Percentiles rank a stretch among this genome's conserved stretches.
These are phyloP conservation scores for Xylaria digitata DNA, from an alignment of 2,329 filamentous ascomycete genomes.

Conservation along the genomic window DNA sequence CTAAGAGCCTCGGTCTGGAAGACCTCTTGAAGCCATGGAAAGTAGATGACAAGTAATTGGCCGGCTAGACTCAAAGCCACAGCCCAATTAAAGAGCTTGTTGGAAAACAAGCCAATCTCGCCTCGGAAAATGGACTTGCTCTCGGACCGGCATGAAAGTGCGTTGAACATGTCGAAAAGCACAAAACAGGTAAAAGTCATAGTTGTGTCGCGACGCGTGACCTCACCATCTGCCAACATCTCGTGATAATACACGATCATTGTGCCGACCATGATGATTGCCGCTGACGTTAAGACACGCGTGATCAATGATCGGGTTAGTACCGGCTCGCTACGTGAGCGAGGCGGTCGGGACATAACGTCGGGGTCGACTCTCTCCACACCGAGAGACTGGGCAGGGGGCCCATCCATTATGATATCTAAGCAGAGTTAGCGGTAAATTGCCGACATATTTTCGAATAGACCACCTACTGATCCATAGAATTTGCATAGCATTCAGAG, in stretches of 20 bases:
- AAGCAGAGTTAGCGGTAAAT: constrained; percentile 40
- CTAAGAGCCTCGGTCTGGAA: constrained; percentile 94
- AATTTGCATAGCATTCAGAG: constrained; percentile 99
- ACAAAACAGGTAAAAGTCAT: constrained; percentile 99
- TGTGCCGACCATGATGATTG: constrained; percentile 92
- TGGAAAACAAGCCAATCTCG: constrained; percentile 84
- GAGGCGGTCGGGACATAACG: constrained; percentile 89
- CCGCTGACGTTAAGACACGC: constrained; percentile 86
- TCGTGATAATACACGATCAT: constrained; percentile 91
- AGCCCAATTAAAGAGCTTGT: constrained; percentile 96
- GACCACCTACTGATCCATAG: constrained; percentile 92
- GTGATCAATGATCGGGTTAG: constrained; percentile 85
- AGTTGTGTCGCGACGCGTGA: constrained; percentile 94
- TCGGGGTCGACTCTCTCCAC: constrained; percentile 95
- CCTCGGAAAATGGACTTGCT: constrained; percentile 88
- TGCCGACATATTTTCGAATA: background rate
- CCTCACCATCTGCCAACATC: constrained; percentile 84
- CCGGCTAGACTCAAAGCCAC: constrained; percentile 86
- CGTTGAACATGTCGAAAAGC: constrained; percentile 99
- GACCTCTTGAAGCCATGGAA: constrained; percentile 90
- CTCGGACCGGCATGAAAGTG: constrained; percentile 90
- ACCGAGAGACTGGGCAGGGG: constrained; percentile 94
- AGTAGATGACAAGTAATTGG: constrained; percentile 91
- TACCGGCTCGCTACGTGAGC: constrained; percentile 86
- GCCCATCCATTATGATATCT: constrained; percentile 99